Base-by-base conservation (phyloP, 2,329 filamentous ascomycete genomes). In the Fusarium transvaalense region DNA sequence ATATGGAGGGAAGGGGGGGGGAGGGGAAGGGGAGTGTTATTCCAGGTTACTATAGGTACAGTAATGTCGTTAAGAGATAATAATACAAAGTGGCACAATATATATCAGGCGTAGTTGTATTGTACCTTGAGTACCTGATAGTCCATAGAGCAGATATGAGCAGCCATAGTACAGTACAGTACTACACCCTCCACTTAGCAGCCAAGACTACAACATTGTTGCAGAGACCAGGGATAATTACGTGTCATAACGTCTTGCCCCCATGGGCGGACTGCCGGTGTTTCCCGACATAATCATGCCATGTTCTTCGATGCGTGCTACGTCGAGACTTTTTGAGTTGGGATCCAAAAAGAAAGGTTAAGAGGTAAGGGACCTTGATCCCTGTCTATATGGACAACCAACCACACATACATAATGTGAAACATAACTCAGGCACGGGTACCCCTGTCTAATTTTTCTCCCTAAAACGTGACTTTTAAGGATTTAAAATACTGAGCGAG, bases 231-330 rank as follows among this genome's bases (percentile, higher is more conserved):
- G 70, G 70, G 58, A 71, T 64, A 48, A 39, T 50, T 48, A 48
- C 43, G 66, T 64, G 65, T 57, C 54, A 37, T 39, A 69, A 13
- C 41, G 19, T 43, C 17, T 43, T 43, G 12, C 41, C 53, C 41
- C 53, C 38, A 61, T 38, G 32, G 27, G 38, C 37, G 54, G 47
- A 53, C 21, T 64, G 63, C 71, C 73, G 72, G 64, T 70, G 60
- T 70, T 66, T 75, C 64, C 72, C 69, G 72, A 75, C 56, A 43
- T 56, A 71, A 75, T 75, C 73, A 74, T 70, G 72, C 62, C 72
- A 75, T 74, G 48, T n/a, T 27, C 52, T 63, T 61, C 34, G 64
- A 74, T 68, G 57, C 54, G 70, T 66, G 61, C 48, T 41, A 61
- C 64, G 14, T 43, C n/a, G 31, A 32, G 29, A 38, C 46, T 37